phyloP scores from a whole-genome alignment of 1,284 basidiomycete species.

The Fistulina hepatica region DNA sequence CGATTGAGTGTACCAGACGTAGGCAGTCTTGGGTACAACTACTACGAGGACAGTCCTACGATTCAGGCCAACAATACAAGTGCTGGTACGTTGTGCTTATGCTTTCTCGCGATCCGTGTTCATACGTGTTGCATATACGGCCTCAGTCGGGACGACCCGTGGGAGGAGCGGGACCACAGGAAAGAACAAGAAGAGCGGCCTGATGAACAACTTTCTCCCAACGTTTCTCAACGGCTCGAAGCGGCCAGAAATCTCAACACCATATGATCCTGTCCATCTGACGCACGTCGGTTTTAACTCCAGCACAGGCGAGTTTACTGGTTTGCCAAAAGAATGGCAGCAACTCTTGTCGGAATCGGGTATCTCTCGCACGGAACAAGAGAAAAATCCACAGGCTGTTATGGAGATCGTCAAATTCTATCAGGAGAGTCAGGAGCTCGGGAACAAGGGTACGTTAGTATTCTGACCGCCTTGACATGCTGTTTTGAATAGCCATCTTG shows the following conservation, averaged over 20 bases:
- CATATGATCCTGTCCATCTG: conserved; percentile 98
- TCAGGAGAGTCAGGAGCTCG: conserved; percentile 74
- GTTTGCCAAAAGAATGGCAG: conserved; percentile 98
- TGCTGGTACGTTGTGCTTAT: too few species aligned
- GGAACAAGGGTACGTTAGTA: conserved; percentile 69
- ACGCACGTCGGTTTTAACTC: conserved; percentile 99
- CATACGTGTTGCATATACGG: too few species aligned
- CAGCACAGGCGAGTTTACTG: conserved; percentile 96
- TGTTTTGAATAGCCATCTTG: too few species aligned
- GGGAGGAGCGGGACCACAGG: conserved; percentile 56
- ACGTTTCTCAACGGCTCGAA: conserved; percentile 75
- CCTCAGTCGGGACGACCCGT: conserved; percentile 22
- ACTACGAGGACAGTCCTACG: too few species aligned
- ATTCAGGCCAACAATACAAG: too few species aligned
- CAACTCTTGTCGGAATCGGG: conserved; percentile 94
- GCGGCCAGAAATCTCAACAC: conserved; percentile 91
- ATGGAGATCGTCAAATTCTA: conserved; percentile 99
- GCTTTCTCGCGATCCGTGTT: too few species aligned
- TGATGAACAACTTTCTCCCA: conserved; percentile 66
- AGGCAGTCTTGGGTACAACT: too few species aligned
- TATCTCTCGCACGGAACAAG: conserved; percentile 90
- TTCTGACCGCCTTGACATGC: too few species aligned
- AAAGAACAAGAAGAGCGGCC: conserved; percentile 58
- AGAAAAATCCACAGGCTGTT: conserved; percentile 95
- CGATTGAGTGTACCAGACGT: too few species aligned